phyloP scores from a whole-genome alignment of 345 rosid genomes.

The Ailanthus altissimus region DNA sequence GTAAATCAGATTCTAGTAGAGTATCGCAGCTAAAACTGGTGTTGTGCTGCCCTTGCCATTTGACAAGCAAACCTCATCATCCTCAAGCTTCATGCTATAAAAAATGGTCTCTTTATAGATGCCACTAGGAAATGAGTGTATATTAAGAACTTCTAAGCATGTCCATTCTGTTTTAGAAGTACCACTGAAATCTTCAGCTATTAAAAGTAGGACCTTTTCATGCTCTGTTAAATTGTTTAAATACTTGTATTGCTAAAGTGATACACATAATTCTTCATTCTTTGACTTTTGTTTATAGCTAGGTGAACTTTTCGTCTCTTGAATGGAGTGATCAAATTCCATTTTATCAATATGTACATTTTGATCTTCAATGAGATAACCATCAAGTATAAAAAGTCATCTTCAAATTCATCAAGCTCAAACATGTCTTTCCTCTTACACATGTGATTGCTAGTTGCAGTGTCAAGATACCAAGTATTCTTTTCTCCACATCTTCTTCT shows the following conservation, averaged over 20 bases:
- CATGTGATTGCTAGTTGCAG: too few relatives aligned
- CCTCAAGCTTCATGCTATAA: constrained; percentile 36
- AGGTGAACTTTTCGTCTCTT: constrained; percentile 39
- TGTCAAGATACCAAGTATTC: too few relatives aligned
- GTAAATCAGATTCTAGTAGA: constrained; percentile 65
- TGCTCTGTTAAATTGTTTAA: constrained; percentile 65
- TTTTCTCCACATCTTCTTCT: too few relatives aligned
- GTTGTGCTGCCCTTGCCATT: constrained; percentile 36
- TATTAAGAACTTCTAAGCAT: constrained; percentile 68
- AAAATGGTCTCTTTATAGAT: constrained; percentile 43
- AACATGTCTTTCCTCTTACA: too few relatives aligned
- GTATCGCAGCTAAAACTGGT: constrained; percentile 33
- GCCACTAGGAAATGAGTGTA: constrained; percentile 50
- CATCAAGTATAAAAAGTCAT: constrained; percentile 97
- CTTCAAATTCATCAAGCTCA: constrained; percentile 91
- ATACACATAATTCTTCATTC: constrained; percentile 48
- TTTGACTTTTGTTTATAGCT: constrained; percentile 43
- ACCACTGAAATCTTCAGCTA: constrained; percentile 55
- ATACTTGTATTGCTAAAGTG: constrained; percentile 66
- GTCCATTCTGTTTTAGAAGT: constrained; percentile 59
- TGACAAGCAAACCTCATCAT: constrained; percentile 41
- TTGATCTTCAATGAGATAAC: constrained; percentile 90
- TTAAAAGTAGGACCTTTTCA: constrained; percentile 50
- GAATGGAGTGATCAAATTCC: constrained; percentile 52
- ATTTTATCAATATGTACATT: constrained; percentile 77